Evolutionary conservation across 768 basidiomycete species (phyloP).

Genomic region (Scleroderma bovista): DNA sequence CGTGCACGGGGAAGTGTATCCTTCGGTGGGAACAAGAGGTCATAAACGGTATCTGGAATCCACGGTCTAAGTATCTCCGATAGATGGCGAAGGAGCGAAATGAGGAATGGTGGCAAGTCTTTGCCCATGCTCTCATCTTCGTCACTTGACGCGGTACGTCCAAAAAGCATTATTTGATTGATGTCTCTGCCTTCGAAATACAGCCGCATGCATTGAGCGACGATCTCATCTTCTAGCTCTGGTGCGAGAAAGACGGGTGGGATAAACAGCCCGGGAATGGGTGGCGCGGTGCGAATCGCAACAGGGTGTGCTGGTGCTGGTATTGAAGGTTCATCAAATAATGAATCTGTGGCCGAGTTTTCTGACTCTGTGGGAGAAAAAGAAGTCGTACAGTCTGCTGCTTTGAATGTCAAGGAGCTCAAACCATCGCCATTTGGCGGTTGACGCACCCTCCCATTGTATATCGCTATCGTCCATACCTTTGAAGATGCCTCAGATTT

Average conservation of each 20-base stretch:
- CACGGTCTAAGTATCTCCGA: slow-evolving; percentile 42
- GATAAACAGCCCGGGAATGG: slow-evolving; percentile 62
- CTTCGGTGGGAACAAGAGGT: slow-evolving; percentile 54
- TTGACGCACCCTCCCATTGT: not conserved
- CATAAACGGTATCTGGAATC: slow-evolving; percentile 45
- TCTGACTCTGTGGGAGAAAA: slow-evolving; percentile 7
- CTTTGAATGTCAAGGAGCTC: not conserved
- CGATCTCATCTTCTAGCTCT: slow-evolving; percentile 45
- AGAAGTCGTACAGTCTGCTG: not conserved
- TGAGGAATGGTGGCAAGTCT: slow-evolving; percentile 54
- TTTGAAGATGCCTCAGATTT: not conserved
- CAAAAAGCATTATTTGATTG: slow-evolving; percentile 90
- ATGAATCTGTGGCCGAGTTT: slow-evolving; percentile 34
- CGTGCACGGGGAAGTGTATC: slow-evolving; percentile 43
- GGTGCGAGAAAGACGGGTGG: slow-evolving; percentile 46
- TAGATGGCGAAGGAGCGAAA: slow-evolving; percentile 47
- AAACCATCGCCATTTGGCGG: not conserved
- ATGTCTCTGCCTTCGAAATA: slow-evolving; percentile 48
- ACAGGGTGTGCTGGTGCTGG: slow-evolving; percentile 8
- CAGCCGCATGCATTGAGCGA: slow-evolving; percentile 46
- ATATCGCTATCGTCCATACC: not conserved
- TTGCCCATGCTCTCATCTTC: slow-evolving; percentile 20
- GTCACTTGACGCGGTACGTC: slow-evolving; percentile 30
- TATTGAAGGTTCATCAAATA: slow-evolving; percentile 42
- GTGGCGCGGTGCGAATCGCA: slow-evolving; percentile 38